Evolutionary conservation across 352 stramenopile species (phyloP).

Genomic region (Phytopythium delawarense): DNA sequence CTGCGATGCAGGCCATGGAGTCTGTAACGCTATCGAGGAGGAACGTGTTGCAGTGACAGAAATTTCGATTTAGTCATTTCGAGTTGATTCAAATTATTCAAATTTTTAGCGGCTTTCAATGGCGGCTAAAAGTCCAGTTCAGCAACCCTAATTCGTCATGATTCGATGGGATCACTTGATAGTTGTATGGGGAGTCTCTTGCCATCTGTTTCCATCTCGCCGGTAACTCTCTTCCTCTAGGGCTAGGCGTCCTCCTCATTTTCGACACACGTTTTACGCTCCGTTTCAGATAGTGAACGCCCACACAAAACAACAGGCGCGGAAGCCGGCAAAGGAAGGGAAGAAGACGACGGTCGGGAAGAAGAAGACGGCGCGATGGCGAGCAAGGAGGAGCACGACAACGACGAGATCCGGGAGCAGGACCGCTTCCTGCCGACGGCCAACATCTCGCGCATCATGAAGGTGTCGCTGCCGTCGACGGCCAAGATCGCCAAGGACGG

Average conservation of each 20-base stretch:
- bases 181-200: background rate
- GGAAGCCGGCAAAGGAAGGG: slow-evolving; percentile 10
- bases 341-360: slow-evolving; percentile 7
- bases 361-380: slow-evolving; percentile 32
- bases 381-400: slow-evolving; percentile 83
- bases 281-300: background rate
- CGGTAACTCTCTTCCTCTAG: background rate
- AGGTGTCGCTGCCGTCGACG: slow-evolving; percentile 96
- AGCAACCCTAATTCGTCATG: background rate
- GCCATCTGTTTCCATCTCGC: background rate
- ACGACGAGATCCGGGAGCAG: slow-evolving; percentile 92
- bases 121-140: background rate
- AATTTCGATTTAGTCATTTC: background rate
- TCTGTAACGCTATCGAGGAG: too few relatives aligned
- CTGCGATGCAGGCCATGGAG: too few relatives aligned
- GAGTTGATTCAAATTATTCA: background rate
- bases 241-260: background rate
- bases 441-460: slow-evolving; percentile 99
- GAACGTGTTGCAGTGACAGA: too few relatives aligned
- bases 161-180: background rate
- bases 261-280: background rate
- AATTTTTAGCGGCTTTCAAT: background rate
- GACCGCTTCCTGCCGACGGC: slow-evolving; percentile 98
- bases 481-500: slow-evolving; percentile 99
- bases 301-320: background rate